Evolutionary conservation across 768 basidiomycete genomes (phyloP).

Genomic region (Nidularia pulvinata): DNA sequence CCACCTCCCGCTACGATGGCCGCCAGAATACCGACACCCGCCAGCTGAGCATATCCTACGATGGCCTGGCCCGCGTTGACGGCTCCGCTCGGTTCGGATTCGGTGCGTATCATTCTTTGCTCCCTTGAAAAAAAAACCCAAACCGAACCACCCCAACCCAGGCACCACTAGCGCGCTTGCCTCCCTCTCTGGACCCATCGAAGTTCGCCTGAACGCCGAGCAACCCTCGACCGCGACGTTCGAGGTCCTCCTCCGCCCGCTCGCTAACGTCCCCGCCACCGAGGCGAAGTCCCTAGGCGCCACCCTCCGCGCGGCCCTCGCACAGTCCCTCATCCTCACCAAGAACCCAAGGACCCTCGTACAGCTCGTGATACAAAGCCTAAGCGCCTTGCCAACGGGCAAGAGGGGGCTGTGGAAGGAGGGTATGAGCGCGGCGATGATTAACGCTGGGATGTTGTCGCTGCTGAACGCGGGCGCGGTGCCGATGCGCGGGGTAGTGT

Average conservation of each 20-base stretch:
- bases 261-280: conserved; percentile 69
- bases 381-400: conserved; percentile 25
- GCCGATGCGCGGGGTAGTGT: conserved; percentile 72
- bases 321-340: conserved; percentile 63
- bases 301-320: conserved; percentile 53
- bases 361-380: conserved; percentile 75
- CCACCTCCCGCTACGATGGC: conserved; percentile 33
- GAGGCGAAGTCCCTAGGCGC: conserved; percentile 60
- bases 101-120: conserved; percentile 30
- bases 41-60: conserved; percentile 43
- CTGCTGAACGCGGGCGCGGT: conserved; percentile 70
- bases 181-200: conserved; percentile 81
- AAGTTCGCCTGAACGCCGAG: conserved; percentile 70
- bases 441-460: conserved; percentile 72
- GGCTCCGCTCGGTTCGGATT: conserved; percentile 76
- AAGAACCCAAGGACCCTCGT: conserved; percentile 73
- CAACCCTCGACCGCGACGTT: conserved; percentile 72
- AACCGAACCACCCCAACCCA: conserved; percentile 7
- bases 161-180: conserved; percentile 50
- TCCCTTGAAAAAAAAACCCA: conserved; percentile 5
- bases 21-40: conserved; percentile 32
- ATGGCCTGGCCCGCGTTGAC: conserved; percentile 69
- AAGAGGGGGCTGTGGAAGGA: conserved; percentile 23
- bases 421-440: conserved; percentile 56
- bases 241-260: conserved; percentile 72